Evolutionary conservation across 202 grass and related monocot genomes (phyloP).

Genomic region (Eragrostis tef): DNA sequence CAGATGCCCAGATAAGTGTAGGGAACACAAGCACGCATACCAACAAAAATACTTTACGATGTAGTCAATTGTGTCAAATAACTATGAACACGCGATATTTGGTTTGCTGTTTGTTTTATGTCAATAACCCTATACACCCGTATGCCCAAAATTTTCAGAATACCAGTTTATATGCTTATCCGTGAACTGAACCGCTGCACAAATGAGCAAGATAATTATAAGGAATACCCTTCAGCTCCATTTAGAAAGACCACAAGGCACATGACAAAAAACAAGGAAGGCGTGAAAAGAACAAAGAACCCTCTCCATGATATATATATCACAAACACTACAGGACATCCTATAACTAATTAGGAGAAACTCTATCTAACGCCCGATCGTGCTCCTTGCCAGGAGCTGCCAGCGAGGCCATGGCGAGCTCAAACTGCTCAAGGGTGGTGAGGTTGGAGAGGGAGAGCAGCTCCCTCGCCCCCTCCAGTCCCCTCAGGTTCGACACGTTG

Average conservation of each 20-base stretch:
- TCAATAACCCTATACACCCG: too few relatives aligned
- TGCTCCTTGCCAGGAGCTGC: slow-evolving; percentile 20
- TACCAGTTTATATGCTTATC: not conserved
- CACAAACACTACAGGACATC: not conserved
- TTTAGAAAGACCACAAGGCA: not conserved
- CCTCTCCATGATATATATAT: not conserved
- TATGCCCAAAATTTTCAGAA: not conserved
- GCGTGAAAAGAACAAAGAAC: not conserved
- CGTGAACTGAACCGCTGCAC: not conserved
- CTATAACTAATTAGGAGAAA: slow-evolving; percentile 19
- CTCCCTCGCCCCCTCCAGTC: slow-evolving; percentile 49
- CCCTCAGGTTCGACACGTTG: slow-evolving; percentile 40
- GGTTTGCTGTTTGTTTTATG: too few relatives aligned
- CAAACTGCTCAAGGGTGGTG: slow-evolving; percentile 59
- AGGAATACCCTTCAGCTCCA: slow-evolving; percentile 1
- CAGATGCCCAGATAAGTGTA: too few relatives aligned
- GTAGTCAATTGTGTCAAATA: too few relatives aligned
- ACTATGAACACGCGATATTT: too few relatives aligned
- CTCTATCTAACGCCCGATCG: not conserved
- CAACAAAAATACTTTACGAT: too few relatives aligned
- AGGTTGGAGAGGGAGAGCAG: slow-evolving; percentile 62
- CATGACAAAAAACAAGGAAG: not conserved
- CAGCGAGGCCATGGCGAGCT: slow-evolving; percentile 57
- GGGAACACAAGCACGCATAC: too few relatives aligned
- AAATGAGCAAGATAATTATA: not conserved